Evolutionary conservation across 257 asterid species (phyloP), one percentile per base, ranked within the genome.

Genomic region (Primulina eburnea): DNA sequence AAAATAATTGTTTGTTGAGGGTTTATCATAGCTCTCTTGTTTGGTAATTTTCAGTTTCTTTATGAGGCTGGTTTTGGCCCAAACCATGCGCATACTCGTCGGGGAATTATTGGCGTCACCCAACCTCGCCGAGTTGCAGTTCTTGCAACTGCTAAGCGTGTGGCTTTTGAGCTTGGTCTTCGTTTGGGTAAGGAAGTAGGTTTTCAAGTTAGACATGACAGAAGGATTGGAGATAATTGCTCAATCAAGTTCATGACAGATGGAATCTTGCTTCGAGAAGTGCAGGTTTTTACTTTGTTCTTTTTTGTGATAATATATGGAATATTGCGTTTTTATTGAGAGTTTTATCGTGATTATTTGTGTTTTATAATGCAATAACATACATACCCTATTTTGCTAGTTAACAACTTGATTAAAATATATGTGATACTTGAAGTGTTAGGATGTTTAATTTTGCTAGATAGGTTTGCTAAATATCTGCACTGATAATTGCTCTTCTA

Each of bases 91-190:
- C 77, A 71, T 75, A 73, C 38, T 63, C 82, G 84, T 70, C 78
- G 88, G n/a, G 96, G 99, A 56, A 81, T 89, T 60, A 87, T 93
- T 76, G 99, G 97, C 63, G 96, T 93, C 68, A 93, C 99, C 71
- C 99, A 93, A 82, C 96, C 99, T 71, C 97, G 97, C 40, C 89
- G 99, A 67, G 96, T 90, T 62, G 97, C 97, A 59, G 99, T 93
- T 5, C 96, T 93, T 80, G 94, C 99, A 40, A 93, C 99, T 38
- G 96, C 99, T 72, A 89, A 83, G 88, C 89, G 99, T 74, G 99
- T 93, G 67, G 96, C 99, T 28, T 87, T 61, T 80, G 99, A 90
- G 81, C 96, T 93, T 74, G 96, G 96, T 64, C 75, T 90, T 77
- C 87, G 76, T 75, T 73, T 90, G 58, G 99, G 99, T 58, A 87